Base-by-base conservation (phyloP, 2,329 filamentous ascomycete genomes). In the Leptographium procerum region DNA sequence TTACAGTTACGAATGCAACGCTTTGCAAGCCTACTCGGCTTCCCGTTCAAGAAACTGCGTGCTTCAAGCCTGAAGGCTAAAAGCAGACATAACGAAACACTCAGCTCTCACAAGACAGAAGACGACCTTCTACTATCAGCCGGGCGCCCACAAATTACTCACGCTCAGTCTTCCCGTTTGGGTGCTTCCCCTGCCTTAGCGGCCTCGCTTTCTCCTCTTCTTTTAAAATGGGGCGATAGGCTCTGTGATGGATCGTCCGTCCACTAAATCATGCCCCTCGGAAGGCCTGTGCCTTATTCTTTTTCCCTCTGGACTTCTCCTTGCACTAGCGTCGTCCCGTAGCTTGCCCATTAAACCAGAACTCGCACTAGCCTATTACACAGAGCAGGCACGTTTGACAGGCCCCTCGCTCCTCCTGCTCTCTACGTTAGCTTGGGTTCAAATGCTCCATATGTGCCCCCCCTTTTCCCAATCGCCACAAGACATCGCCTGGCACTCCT, bases 131-230 rank as follows among this genome's bases (percentile, higher is more conserved):
- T 40, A 19, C 19, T 40, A 40, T 19, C 36, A 40, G 36, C 36
- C 19, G 36, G 31, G 6, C 31, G 10, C 22, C 22, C 45, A 22
- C 22, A n/a, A 43, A 43, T 43, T 43, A 19, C 13, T n/a, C 40
- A n/a, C 19, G 40, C 40, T 22, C 19, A 4, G 19, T 9, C 28
- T 9, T 55, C 53, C 53, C 36, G 11, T 45, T 55, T 45, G 16
- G 24, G 53, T 10, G 47, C 4, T 55, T 40, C 53, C 36, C 53
- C 53, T 55, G 53, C 53, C 36, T 55, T 55, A 55, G 53, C 53
- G 53, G 33, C 53, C n/a, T 33, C 8, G n/a, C n/a, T 34, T 34
- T 52, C 50, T 34, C 50, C 19, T n/a, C 22, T 48, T 48, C 14
- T 8, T 10, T 16, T 14, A 29, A 19, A 16, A 50, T 19, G 47